phyloP scores from a whole-genome alignment of 768 basidiomycete genomes.

The Russula brevipes region DNA sequence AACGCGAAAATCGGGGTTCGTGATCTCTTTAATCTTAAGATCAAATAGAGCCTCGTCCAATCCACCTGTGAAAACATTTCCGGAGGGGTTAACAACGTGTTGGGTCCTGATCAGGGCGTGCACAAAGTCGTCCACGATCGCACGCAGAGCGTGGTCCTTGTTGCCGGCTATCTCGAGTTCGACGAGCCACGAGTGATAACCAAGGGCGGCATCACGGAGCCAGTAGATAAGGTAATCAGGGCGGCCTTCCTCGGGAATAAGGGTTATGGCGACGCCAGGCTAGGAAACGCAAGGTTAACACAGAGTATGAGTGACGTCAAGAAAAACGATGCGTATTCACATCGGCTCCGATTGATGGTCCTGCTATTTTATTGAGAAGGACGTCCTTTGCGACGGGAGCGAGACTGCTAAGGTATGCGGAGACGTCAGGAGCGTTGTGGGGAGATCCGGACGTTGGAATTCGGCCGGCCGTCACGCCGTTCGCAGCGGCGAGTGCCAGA shows the following conservation, averaged over 20 bases:
- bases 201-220: constrained; percentile 14
- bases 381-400: constrained; percentile 7
- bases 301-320: too few species aligned
- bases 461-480: not conserved
- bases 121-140: constrained; percentile 10
- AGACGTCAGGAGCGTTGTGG: not conserved
- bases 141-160: constrained; percentile 1
- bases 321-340: not conserved
- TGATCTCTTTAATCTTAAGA: not conserved
- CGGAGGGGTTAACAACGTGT: constrained; percentile 1
- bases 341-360: constrained; percentile 9
- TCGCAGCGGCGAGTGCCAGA: not conserved
- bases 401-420: constrained; percentile 1
- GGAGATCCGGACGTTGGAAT: not conserved
- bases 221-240: constrained; percentile 13
- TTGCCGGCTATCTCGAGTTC: constrained; percentile 2
- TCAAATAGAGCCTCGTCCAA: constrained; percentile 18
- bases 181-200: constrained; percentile 4
- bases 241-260: constrained; percentile 4
- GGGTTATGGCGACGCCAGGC: constrained; percentile 12
- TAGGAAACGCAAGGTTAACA: not conserved
- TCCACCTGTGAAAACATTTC: constrained; percentile 6
- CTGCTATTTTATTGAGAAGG: not conserved
- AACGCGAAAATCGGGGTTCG: not conserved
- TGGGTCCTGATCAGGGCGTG: constrained; percentile 9